phyloP scores from a whole-genome alignment of 2,329 filamentous ascomycete species.

The Orbilia blumenaviensis region DNA sequence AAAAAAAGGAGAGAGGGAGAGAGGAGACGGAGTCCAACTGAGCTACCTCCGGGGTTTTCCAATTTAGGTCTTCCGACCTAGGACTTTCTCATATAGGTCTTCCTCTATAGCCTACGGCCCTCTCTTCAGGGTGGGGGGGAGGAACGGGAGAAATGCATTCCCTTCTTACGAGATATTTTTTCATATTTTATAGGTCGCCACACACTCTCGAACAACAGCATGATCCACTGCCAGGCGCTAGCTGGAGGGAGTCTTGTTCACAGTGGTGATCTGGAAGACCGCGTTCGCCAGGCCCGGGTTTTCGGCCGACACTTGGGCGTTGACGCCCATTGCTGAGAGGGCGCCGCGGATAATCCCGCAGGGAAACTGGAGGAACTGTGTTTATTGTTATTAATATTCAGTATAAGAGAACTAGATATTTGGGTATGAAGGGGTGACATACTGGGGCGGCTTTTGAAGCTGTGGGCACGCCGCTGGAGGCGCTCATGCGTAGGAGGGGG shows the following conservation, averaged over 20 bases:
- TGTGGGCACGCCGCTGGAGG: conserved; percentile 77
- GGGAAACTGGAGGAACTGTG: conserved; percentile 90
- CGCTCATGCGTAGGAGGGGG: conserved; percentile 87
- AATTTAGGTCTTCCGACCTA: no score
- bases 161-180: background rate
- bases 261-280: conserved; percentile 83
- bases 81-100: no score
- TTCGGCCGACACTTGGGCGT: conserved; percentile 90
- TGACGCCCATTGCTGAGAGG: conserved; percentile 89
- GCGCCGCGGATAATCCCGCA: conserved; percentile 91
- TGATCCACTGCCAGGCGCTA: conserved; percentile 26
- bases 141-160: no score
- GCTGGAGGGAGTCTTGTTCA: conserved; percentile 45
- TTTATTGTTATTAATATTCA: background rate
- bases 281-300: conserved; percentile 84
- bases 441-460: conserved; percentile 77
- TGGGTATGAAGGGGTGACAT: conserved; percentile 62
- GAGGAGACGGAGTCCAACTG: no score
- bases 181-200: conserved; percentile 18
- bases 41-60: no score
- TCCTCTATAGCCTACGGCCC: no score
- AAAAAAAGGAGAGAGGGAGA: no score
- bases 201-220: conserved; percentile 12
- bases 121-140: no score
- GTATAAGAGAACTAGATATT: background rate